These are phyloP conservation scores for Prunus yedoensis DNA, from an alignment of 331 rosid genomes.

Conservation along the genomic window DNA sequence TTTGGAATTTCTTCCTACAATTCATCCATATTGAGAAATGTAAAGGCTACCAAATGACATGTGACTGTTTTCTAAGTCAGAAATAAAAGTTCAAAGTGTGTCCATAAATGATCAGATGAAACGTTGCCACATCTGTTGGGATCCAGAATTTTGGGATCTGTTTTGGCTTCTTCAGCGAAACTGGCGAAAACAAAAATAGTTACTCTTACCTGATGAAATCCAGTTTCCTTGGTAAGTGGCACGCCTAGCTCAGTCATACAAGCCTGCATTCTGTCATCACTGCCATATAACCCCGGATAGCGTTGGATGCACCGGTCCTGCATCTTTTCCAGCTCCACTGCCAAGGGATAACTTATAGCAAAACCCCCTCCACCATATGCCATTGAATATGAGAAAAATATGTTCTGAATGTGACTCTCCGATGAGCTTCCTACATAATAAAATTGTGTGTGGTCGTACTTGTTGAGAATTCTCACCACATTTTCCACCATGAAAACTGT, in stretches of 20 bases:
- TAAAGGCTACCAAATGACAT: neutral
- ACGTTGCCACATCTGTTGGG: neutral
- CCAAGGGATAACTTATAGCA: conserved; percentile 87
- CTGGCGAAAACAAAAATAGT: neutral
- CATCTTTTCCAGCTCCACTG: conserved; percentile 68
- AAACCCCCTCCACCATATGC: conserved; percentile 97
- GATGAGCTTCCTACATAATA: conserved; percentile 86
- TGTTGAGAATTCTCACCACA: conserved; percentile 56
- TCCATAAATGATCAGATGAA: neutral
- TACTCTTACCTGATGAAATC: conserved; percentile 79
- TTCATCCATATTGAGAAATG: too few species aligned
- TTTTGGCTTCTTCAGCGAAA: neutral
- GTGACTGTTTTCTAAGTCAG: too few species aligned
- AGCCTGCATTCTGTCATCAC: conserved; percentile 93
- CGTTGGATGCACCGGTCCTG: conserved; percentile 84
- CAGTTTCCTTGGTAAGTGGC: conserved; percentile 78
- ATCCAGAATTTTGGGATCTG: neutral
- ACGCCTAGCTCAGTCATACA: conserved; percentile 95
- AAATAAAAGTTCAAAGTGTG: too few species aligned
- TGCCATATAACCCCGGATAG: conserved; percentile 81
- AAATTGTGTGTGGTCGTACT: conserved; percentile 73
- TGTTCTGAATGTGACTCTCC: conserved; percentile 86
- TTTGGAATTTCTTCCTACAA: neutral
- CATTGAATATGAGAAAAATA: conserved; percentile 82
- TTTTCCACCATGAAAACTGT: conserved; percentile 80